Evolutionary conservation across 768 basidiomycete genomes (phyloP), one percentile per base, ranked within the genome.

Genomic region (Lentinula raphanica): DNA sequence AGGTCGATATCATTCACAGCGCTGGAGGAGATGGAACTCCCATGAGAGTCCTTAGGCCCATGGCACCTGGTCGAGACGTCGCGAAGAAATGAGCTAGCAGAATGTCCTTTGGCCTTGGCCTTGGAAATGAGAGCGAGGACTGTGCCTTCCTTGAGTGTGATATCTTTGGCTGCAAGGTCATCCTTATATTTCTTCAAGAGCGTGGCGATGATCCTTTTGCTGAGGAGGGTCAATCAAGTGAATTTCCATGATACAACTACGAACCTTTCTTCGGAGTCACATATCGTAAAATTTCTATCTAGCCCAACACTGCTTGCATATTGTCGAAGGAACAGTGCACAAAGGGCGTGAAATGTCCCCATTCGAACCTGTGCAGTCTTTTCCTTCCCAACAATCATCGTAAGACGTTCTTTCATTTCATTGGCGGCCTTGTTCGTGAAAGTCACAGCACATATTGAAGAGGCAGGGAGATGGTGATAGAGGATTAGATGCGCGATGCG

Each of bases 351-450:
- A 63, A 92, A 92, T 0, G 90, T 92, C 5, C 90, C 90, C 85
- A 83, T 74, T 61, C 76, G 77, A 23, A 94, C 74, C 38, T 77
- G 71, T 11, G 74, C 70, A 0, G 85, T 86, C 2, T 65, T 66
- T 27, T 79, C 69, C 38, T 82, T 78, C 3, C 92, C 92, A 35
- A 96, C 77, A 3, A 94, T 71, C 59, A 79, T 81, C 19, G 72
- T 71, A 29, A 96, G 73, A 3, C 93, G 79, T 51, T 82, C 77
- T 54, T 82, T 79, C 91, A 94, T 93, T 73, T 94, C 93, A 59
- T 83, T 87, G 1, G 92, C 91, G 15, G 92, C 92, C 69, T 92
- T 92, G 73, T 93, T 93, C 9, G 92, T 94, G 69, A 94, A 96
- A 5, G 80, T 96, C 11, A 94, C 88, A 2, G 87, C 86, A 64